Evolutionary conservation across 805 yeast species (phyloP), one percentile per base, ranked within the genome.

Genomic region (Zygosaccharomyces lentus): DNA sequence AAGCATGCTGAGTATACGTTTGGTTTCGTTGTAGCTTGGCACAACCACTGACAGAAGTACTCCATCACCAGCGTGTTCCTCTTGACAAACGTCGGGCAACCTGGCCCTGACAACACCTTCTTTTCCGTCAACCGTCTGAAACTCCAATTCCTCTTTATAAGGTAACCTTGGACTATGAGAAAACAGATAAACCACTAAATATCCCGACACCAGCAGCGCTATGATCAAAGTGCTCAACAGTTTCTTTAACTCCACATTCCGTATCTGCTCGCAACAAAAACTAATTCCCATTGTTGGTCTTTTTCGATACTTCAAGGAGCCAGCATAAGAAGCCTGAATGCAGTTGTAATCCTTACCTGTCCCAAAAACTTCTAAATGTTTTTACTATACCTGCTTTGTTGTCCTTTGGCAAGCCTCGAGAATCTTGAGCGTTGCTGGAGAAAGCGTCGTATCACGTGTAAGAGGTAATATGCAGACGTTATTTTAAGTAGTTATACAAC

Each of bases 1-100:
- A 32, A 87, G 67, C 93, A 87, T 87, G 32, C 67, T 62, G 26
- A 77, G 75, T 49, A 93, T 74, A 44, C 99, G 74, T 10, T 70
- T 64, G 1, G 84, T 81, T 65, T 93, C 99, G 61, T 93, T 93
- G 60, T 77, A 93, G 62, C 96, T 88, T n/a, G 99, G 99, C 5
- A 93, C 78, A 6, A 93, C 89, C 21, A 93, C 82, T 21, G 93
- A 80, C 35, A 91, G 57, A 26, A 76, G 75, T 19, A 85, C 71
- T 30, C 70, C 72, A 9, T 43, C 29, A 2, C 43, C 43, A 6
- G 47, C 45, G 9, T 38, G 29, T n/a, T 45, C 29, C 12, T 50
- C 42, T 10, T 53, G 44, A 9, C 47, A 48, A 8, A 51, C 55
- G 47, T 50, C 41, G 41, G 60, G 66, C 43, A 59, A 53, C 44